These are phyloP conservation scores for Rutstroemia sydowiana DNA, from an alignment of 2,329 filamentous ascomycete species.

Conservation along the genomic window DNA sequence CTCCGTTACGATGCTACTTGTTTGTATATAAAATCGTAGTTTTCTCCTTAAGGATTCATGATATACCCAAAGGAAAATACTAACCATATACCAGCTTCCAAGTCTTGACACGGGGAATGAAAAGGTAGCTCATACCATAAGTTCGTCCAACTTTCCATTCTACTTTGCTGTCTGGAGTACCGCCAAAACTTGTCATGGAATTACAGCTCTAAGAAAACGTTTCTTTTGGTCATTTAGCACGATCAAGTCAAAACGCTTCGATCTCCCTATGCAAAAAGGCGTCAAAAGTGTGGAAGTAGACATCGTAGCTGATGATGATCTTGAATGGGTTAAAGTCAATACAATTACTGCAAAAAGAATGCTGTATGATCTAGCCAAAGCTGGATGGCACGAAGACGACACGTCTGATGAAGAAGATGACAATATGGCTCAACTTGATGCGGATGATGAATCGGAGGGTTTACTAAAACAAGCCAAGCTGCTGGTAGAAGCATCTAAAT, in stretches of 20 bases:
- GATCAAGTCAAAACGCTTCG: slow-evolving; percentile 6
- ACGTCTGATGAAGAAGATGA: slow-evolving; percentile 38
- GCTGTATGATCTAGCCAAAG: slow-evolving; percentile 61
- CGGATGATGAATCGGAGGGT: slow-evolving; percentile 37
- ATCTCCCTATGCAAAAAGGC: slow-evolving; percentile 3
- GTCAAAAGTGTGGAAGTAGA: slow-evolving; percentile 39
- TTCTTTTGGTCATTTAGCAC: slow-evolving; percentile 39
- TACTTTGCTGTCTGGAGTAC: slow-evolving; percentile 56
- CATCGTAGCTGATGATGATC: slow-evolving; percentile 54
- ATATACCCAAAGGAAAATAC: slow-evolving; percentile 9
- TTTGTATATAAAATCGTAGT: too few relatives aligned
- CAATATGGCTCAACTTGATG: slow-evolving; percentile 21
- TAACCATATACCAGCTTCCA: slow-evolving; percentile 13
- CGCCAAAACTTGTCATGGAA: slow-evolving; percentile 47
- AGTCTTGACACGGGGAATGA: slow-evolving; percentile 20
- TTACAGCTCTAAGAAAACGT: slow-evolving; percentile 50
- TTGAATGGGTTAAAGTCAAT: slow-evolving; percentile 62
- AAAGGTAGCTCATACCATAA: slow-evolving; percentile 45
- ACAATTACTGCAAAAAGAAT: slow-evolving; percentile 56
- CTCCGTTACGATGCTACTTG: too few relatives aligned
- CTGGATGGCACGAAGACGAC: slow-evolving; percentile 49
- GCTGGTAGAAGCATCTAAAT: slow-evolving; percentile 48
- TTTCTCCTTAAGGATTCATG: neutral
- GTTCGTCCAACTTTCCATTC: slow-evolving; percentile 60
- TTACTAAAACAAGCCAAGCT: slow-evolving; percentile 53